Percentiles rank a stretch among this genome's conserved stretches.
These are phyloP conservation scores for Strobilomyces confusus DNA, from an alignment of 768 basidiomycete genomes.

Conservation along the genomic window DNA sequence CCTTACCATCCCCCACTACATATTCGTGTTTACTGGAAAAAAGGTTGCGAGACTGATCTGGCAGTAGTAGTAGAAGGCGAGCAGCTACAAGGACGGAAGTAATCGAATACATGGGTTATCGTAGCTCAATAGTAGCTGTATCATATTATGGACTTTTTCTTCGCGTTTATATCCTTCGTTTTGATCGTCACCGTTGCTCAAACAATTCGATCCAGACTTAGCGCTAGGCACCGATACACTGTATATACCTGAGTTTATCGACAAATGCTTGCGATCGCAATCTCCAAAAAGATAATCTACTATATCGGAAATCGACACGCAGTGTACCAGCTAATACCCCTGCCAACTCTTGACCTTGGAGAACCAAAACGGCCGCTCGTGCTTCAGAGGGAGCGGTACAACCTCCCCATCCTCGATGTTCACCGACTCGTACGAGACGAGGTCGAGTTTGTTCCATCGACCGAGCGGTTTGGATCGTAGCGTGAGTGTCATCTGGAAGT, in stretches of 20 bases:
- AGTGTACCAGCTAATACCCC: slow-evolving; percentile 13
- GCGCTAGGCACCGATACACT: background rate
- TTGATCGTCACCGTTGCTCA: background rate
- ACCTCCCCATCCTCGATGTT: slow-evolving; percentile 73
- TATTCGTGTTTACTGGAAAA: slow-evolving; percentile 21
- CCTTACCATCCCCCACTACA: slow-evolving; percentile 11
- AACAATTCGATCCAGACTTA: background rate
- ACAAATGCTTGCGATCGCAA: background rate
- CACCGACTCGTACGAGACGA: slow-evolving; percentile 70
- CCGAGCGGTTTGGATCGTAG: slow-evolving; percentile 73
- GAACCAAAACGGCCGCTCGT: slow-evolving; percentile 92
- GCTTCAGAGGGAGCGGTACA: slow-evolving; percentile 64
- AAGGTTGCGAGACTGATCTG: slow-evolving; percentile 25
- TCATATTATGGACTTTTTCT: slow-evolving; percentile 25
- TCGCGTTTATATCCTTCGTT: background rate
- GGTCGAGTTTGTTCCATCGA: slow-evolving; percentile 78
- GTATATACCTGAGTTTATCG: background rate
- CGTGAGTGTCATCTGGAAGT: slow-evolving; percentile 69
- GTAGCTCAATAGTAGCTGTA: slow-evolving; percentile 26
- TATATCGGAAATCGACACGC: background rate
- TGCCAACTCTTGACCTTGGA: slow-evolving; percentile 78
- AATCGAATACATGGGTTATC: slow-evolving; percentile 27
- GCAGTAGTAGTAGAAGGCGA: slow-evolving; percentile 25
- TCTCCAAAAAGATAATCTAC: background rate
- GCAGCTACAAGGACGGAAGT: slow-evolving; percentile 29